Evolutionary conservation across 805 yeast species (phyloP).

Genomic region (Ogataea wickerhamii): DNA sequence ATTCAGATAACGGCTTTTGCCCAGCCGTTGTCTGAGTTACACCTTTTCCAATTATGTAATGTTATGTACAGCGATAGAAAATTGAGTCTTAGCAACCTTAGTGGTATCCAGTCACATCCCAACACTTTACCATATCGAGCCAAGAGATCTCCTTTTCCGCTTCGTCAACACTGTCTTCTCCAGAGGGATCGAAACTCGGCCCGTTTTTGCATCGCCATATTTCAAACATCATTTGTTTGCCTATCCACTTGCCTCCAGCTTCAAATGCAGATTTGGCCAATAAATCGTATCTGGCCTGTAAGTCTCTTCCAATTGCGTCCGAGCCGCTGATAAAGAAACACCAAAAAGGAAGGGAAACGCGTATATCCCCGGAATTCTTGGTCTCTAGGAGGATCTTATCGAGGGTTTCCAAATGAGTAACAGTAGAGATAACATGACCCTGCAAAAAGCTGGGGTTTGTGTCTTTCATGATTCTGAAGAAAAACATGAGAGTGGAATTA

Average conservation of each 20-base stretch:
- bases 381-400: conserved; percentile 18
- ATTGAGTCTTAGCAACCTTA: conserved; percentile 9
- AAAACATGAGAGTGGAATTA: conserved; percentile 42
- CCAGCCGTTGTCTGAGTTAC: background rate
- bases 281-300: conserved; percentile 34
- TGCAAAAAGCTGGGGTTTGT: conserved; percentile 35
- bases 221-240: conserved; percentile 51
- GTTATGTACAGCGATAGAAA: background rate
- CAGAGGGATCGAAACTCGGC: background rate
- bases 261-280: conserved; percentile 32
- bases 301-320: conserved; percentile 32
- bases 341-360: conserved; percentile 46
- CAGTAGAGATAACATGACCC: conserved; percentile 31
- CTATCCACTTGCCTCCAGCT: conserved; percentile 48
- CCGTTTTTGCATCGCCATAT: conserved; percentile 43
- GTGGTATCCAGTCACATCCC: conserved; percentile 41
- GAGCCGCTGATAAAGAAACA: conserved; percentile 43
- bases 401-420: conserved; percentile 35
- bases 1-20: conserved; percentile 60
- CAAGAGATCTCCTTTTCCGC: conserved; percentile 38
- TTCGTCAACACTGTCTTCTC: conserved; percentile 7
- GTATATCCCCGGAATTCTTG: conserved; percentile 19
- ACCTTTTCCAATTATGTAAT: background rate
- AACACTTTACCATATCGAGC: conserved; percentile 52
- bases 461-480: conserved; percentile 44